Percentiles rank a stretch among this genome's conserved stretches.
Conservation (phyloP, 108 stramenopile genomes). For the Bacterosira constricta region DNA sequence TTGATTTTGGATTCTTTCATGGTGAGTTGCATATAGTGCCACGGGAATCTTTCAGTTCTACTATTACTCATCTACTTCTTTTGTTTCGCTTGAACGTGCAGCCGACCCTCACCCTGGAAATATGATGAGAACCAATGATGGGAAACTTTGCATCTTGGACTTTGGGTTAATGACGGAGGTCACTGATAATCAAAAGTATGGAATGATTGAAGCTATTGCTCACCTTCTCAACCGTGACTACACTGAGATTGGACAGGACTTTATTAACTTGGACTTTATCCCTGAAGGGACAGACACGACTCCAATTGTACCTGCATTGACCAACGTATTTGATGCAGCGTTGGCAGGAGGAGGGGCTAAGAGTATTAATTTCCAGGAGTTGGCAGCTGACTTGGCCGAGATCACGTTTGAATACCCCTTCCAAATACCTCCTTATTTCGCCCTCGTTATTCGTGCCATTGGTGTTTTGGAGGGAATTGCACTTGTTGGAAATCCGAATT, state of each 20-base stretch:
- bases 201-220: slow-evolving; percentile 96
- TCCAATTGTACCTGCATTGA: slow-evolving; percentile 93
- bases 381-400: slow-evolving; percentile 92
- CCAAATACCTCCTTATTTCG: slow-evolving; percentile 90
- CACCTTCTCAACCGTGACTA: slow-evolving; percentile 95
- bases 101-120: slow-evolving; percentile 65
- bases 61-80: too few relatives aligned
- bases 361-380: slow-evolving; percentile 93
- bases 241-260: slow-evolving; percentile 91
- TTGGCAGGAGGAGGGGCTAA: slow-evolving; percentile 96
- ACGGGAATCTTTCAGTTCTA: neutral
- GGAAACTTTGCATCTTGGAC: slow-evolving; percentile 92
- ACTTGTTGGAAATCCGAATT: slow-evolving; percentile 92
- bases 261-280: slow-evolving; percentile 93
- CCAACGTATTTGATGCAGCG: slow-evolving; percentile 93
- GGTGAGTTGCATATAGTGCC: slow-evolving; percentile 31
- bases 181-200: slow-evolving; percentile 93
- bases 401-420: slow-evolving; percentile 89
- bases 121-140: slow-evolving; percentile 91
- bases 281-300: slow-evolving; percentile 87
- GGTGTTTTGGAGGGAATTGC: slow-evolving; percentile 86
- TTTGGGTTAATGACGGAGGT: slow-evolving; percentile 96
- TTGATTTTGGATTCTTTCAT: slow-evolving; percentile 92
- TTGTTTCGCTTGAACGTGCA: neutral
- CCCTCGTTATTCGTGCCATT: slow-evolving; percentile 1